Conservation (phyloP, 345 rosid species). For the Crucihimalaya himalaica region DNA sequence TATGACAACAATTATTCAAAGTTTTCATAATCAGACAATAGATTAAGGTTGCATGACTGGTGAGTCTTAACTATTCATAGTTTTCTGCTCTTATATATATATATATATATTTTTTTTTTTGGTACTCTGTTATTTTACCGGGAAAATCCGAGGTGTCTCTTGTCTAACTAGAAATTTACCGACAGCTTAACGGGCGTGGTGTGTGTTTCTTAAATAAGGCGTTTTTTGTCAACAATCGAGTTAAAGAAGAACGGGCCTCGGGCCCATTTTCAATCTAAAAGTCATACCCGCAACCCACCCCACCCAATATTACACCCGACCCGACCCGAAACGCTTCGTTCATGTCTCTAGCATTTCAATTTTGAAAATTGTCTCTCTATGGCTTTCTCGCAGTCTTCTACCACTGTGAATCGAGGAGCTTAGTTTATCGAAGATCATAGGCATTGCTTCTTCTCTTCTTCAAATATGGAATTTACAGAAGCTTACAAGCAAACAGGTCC, state of each 20-base stretch:
- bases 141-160: too few species aligned
- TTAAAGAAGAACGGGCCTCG: neutral
- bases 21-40: too few species aligned
- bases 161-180: too few species aligned
- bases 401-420: slow-evolving; percentile 29
- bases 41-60: too few species aligned
- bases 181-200: neutral
- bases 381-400: slow-evolving; percentile 20
- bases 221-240: neutral
- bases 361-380: slow-evolving; percentile 24
- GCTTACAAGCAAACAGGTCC: slow-evolving; percentile 89
- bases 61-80: too few species aligned
- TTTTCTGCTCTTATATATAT: too few species aligned
- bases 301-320: neutral
- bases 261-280: slow-evolving; percentile 12
- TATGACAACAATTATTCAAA: too few species aligned
- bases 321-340: neutral
- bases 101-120: too few species aligned
- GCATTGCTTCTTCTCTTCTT: neutral
- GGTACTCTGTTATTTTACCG: too few species aligned
- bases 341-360: slow-evolving; percentile 28
- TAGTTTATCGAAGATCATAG: slow-evolving; percentile 8
- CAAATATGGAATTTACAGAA: slow-evolving; percentile 85
- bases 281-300: neutral
- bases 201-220: neutral